A percentile compares a stretch with the other conserved stretches of the same genome.
These are phyloP conservation scores for Alternaria ventricosa DNA, from an alignment of 2,329 filamentous ascomycete species.

Conservation along the genomic window DNA sequence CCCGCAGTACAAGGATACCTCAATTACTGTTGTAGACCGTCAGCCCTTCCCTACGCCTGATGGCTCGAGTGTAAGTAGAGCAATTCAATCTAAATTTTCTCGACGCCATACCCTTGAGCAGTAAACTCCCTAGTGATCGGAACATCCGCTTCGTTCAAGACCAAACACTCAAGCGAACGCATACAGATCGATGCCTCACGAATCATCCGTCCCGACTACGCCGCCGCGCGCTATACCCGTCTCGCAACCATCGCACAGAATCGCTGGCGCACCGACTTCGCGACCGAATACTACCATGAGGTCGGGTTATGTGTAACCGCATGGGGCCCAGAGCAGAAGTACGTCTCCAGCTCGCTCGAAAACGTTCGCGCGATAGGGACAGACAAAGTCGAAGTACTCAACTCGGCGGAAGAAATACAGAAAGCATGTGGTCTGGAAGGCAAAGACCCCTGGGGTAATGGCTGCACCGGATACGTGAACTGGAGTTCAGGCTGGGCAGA, in stretches of 20 bases:
- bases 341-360: conserved; percentile 46
- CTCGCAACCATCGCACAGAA: conserved; percentile 75
- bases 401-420: conserved; percentile 48
- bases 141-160: neutral
- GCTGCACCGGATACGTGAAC: conserved; percentile 76
- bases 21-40: conserved; percentile 65
- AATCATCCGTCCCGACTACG: conserved; percentile 78
- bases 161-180: conserved; percentile 1
- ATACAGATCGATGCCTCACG: conserved; percentile 63
- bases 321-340: conserved; percentile 55
- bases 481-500: conserved; percentile 79
- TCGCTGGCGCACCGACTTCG: conserved; percentile 71
- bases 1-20: conserved; percentile 56
- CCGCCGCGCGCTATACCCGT: conserved; percentile 75
- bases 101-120: neutral
- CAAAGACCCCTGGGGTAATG: conserved; percentile 47
- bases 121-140: neutral
- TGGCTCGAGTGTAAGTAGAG: conserved; percentile 57
- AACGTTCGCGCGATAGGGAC: conserved; percentile 43
- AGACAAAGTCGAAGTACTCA: conserved; percentile 51
- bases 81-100: neutral
- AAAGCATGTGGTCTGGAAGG: conserved; percentile 53
- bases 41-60: conserved; percentile 65
- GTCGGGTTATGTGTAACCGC: conserved; percentile 71
- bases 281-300: conserved; percentile 72